phyloP scores from a whole-genome alignment of 1,284 basidiomycete genomes.

The Ceratobasidium sp. region DNA sequence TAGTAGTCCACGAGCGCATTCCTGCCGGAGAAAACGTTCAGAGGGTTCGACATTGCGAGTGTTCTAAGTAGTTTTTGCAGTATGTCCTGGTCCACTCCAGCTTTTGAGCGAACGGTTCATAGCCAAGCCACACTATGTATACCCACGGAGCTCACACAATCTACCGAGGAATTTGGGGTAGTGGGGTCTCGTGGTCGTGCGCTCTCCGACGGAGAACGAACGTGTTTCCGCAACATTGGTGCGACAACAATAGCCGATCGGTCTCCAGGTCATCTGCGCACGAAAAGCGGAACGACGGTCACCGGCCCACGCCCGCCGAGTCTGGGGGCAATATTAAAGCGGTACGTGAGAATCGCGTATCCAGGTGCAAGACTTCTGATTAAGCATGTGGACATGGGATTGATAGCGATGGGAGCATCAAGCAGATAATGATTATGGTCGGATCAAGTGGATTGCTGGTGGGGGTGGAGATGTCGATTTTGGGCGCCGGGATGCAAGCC shows the following conservation, averaged over 20 bases:
- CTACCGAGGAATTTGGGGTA: not conserved
- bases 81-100: not conserved
- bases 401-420: not conserved
- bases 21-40: conserved; percentile 36
- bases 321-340: not conserved
- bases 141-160: not conserved
- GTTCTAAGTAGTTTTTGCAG: too few relatives aligned
- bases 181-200: not conserved
- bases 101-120: not conserved
- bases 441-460: not conserved
- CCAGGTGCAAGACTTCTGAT: not conserved
- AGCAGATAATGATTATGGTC: not conserved
- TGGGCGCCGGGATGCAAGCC: not conserved
- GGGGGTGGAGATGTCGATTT: not conserved
- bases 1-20: conserved; percentile 35
- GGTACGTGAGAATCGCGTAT: not conserved
- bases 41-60: conserved; percentile 1
- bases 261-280: not conserved
- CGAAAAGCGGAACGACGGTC: not conserved
- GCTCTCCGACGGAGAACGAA: too few relatives aligned
- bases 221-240: not conserved
- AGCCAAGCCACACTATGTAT: not conserved
- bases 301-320: not conserved
- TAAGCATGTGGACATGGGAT: not conserved
- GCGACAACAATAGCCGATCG: not conserved